A percentile compares a stretch with the other conserved stretches of the same genome.
Conservation (phyloP, 148 eudicot species). For the Diospyros lotus region DNA sequence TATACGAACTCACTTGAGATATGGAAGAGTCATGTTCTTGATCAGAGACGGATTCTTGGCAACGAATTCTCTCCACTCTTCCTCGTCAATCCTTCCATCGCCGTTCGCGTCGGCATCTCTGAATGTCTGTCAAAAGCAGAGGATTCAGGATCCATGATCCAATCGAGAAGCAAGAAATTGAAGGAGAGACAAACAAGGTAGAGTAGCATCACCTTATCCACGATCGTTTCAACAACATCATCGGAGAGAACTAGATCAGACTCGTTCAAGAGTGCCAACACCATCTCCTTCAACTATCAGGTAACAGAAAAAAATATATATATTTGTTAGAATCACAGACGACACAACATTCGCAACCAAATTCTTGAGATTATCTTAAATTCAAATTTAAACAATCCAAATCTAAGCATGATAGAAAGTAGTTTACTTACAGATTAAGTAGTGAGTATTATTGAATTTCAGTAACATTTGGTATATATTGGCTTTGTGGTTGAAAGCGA, state of each 20-base stretch:
- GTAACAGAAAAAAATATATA: background rate
- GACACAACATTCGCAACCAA: no score
- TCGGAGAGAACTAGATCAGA: slow-evolving; percentile 64
- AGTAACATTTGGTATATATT: no score
- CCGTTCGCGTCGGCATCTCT: slow-evolving; percentile 67
- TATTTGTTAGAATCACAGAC: no score
- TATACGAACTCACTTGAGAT: slow-evolving; percentile 59
- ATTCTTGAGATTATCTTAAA: no score
- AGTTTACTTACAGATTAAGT: no score
- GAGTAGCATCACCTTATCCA: slow-evolving; percentile 51
- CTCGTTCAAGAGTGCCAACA: slow-evolving; percentile 59
- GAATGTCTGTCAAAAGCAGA: slow-evolving; percentile 44
- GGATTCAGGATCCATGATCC: background rate
- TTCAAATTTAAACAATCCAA: no score
- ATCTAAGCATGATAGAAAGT: no score
- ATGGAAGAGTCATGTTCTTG: slow-evolving; percentile 98
- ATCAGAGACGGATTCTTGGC: slow-evolving; percentile 73
- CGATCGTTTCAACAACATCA: slow-evolving; percentile 55
- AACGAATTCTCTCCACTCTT: slow-evolving; percentile 85
- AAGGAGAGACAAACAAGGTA: background rate
- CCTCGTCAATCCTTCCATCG: slow-evolving; percentile 78
- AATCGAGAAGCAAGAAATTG: background rate
- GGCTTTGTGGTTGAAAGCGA: no score
- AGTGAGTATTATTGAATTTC: no score
- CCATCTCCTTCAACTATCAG: slow-evolving; percentile 78